Base-by-base conservation (phyloP, 208 protist species). In the Naegleria gruberi region DNA sequence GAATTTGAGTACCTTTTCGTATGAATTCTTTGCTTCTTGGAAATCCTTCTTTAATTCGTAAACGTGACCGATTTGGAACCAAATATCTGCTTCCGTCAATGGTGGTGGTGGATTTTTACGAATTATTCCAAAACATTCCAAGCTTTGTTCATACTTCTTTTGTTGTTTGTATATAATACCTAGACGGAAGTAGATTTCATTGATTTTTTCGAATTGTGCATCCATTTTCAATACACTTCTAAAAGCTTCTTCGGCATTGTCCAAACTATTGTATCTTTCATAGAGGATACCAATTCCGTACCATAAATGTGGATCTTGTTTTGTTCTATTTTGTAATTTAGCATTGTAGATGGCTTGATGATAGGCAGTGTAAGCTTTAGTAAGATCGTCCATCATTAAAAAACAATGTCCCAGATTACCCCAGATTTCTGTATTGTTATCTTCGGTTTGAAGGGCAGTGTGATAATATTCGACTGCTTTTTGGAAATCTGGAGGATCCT, bases 221-320 rank as follows among this genome's bases (percentile, higher is more conserved):
- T 95, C 93, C 92, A 95, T 94, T 65, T 94, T 92, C 1, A 96
- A 44, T 0, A 96, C 94, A 8, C 88, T 92, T 3, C 83, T 93
- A 88, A 95, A 96, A 30, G 93, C 94, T 88, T 96, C 93, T 90
- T 96, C 93, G 0, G 94, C 94, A 42, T 96, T 91, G 7, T 95
- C 94, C 82, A 93, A 94, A 17, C 92, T 94, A 43, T 91, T 92
- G n/a, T 77, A 85, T 85, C 94, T 77, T 44, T 95, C 94, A 74
- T 95, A 95, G 26, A 96, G 77, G n/a, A 96, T 92, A 77, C 94
- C 94, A 81, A 96, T 95, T 34, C 94, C 94, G 84, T 96, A 96
- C 94, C 94, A 96, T 82, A 96, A 83, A 73, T 95, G 94, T 19
- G 94, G 93, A 55, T 95, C 94, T 92, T 95, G 77, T 44, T 82